These are phyloP conservation scores for Davidsoniella eucalypti DNA, from an alignment of 2,329 filamentous ascomycete species.

Conservation along the genomic window DNA sequence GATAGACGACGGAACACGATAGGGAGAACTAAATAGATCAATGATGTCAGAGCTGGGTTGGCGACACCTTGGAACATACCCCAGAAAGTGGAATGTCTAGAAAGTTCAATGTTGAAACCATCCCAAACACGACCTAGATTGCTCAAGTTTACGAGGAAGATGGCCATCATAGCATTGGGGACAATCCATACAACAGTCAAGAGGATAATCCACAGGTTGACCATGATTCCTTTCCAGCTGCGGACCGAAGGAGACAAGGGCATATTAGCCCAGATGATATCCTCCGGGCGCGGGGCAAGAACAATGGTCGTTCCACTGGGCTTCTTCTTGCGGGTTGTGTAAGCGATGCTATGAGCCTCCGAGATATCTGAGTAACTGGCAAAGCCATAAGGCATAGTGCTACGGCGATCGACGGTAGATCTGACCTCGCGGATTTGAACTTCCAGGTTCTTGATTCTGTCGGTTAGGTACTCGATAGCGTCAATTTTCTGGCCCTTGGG, in stretches of 20 bases:
- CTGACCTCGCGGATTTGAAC: conserved; percentile 71
- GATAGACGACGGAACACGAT: conserved; percentile 81
- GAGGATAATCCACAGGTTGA: conserved; percentile 67
- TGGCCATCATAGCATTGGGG: conserved; percentile 84
- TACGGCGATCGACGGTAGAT: conserved; percentile 66
- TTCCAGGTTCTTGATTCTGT: conserved; percentile 70
- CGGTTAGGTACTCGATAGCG: conserved; percentile 82
- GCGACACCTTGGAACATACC: conserved; percentile 81
- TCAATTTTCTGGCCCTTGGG: conserved; percentile 64
- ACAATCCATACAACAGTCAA: conserved; percentile 77
- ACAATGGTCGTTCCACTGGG: conserved; percentile 61
- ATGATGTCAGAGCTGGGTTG: conserved; percentile 71
- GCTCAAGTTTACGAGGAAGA: conserved; percentile 74
- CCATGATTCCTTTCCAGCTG: conserved; percentile 57
- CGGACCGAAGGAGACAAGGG: conserved; percentile 51
- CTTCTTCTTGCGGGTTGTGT: conserved; percentile 62
- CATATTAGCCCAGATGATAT: conserved; percentile 94
- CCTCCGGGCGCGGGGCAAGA: conserved; percentile 72
- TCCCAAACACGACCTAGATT: conserved; percentile 72
- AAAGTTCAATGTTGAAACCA: conserved; percentile 51
- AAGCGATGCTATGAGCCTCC: conserved; percentile 78
- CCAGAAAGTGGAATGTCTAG: conserved; percentile 52
- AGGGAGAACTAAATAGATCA: conserved; percentile 75
- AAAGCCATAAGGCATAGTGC: conserved; percentile 83
- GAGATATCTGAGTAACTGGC: conserved; percentile 81